These are phyloP conservation scores for Sarocladiaceae sp. DNA, from an alignment of 2,329 filamentous ascomycete species.

Conservation along the genomic window DNA sequence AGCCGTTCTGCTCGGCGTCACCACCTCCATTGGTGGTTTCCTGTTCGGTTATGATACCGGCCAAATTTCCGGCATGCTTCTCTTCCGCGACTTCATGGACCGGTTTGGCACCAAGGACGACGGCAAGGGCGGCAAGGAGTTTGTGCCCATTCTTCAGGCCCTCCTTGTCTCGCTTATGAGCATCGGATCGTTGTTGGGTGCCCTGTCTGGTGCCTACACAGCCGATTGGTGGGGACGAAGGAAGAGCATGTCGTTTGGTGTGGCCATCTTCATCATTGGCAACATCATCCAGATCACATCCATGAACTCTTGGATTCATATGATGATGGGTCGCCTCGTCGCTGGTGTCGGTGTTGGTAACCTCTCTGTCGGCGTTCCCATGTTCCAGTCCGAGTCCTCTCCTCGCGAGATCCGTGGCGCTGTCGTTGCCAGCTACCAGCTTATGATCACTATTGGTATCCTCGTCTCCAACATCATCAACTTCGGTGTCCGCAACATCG, in stretches of 20 bases:
- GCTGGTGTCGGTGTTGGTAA: constrained; percentile 63
- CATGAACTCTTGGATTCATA: constrained; percentile 51
- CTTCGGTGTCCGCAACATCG: constrained; percentile 39
- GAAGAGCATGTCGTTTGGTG: constrained; percentile 45
- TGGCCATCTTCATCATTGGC: constrained; percentile 55
- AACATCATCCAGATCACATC: constrained; percentile 61
- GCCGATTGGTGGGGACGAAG: constrained; percentile 53
- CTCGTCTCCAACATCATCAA: constrained; percentile 50
- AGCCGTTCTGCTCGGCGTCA: constrained; percentile 37
- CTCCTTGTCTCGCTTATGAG: constrained; percentile 51
- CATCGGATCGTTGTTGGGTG: constrained; percentile 49
- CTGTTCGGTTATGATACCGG: constrained; percentile 60
- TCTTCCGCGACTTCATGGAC: constrained; percentile 46
- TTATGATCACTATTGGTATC: constrained; percentile 68
- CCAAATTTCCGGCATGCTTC: constrained; percentile 47
- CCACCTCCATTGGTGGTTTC: constrained; percentile 54
- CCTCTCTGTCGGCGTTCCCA: constrained; percentile 58
- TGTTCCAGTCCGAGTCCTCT: constrained; percentile 60
- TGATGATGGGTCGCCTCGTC: constrained; percentile 59
- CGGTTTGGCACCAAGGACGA: constrained; percentile 42
- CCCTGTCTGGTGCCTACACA: constrained; percentile 46
- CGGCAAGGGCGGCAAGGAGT: constrained; percentile 30
- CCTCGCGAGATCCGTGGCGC: constrained; percentile 58
- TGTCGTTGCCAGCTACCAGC: constrained; percentile 64
- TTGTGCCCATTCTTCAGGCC: constrained; percentile 36